Evolutionary conservation across 2,329 filamentous ascomycete species (phyloP).

Genomic region (Penicillium sp.): DNA sequence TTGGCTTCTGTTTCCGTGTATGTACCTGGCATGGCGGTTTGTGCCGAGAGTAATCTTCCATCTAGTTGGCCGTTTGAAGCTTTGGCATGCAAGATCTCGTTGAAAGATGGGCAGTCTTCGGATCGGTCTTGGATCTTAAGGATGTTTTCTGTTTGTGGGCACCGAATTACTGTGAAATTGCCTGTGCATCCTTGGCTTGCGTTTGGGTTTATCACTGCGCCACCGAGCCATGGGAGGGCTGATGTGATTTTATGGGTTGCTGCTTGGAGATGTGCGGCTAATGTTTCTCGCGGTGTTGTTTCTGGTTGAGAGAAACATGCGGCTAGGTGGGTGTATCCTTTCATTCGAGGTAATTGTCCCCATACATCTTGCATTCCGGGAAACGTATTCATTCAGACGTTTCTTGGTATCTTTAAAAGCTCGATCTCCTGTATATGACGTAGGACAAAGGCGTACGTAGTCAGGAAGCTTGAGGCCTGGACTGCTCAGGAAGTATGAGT

Average conservation of each 20-base stretch:
- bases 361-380: constrained; percentile 14
- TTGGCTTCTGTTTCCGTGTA: not conserved
- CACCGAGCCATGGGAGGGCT: constrained; percentile 25
- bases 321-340: constrained; percentile 19
- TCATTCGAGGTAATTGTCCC: constrained; percentile 15
- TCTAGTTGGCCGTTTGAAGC: not conserved
- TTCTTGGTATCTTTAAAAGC: no score
- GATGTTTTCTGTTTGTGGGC: not conserved
- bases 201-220: constrained; percentile 18
- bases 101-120: not conserved
- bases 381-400: not conserved
- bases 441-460: no score
- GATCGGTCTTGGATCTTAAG: constrained; percentile 8
- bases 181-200: constrained; percentile 10
- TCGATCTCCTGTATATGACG: no score
- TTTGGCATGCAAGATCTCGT: not conserved
- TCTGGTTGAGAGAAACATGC: constrained; percentile 4
- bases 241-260: constrained; percentile 12
- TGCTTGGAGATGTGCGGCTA: constrained; percentile 4
- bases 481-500: no score
- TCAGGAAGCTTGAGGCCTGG: no score
- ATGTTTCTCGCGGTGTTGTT: constrained; percentile 1
- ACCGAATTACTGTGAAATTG: not conserved
- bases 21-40: constrained; percentile 6
- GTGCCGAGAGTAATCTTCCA: not conserved